A percentile compares a stretch with the other conserved stretches of the same genome.
Evolutionary conservation across 148 eudicot species (phyloP).

Genomic region (Suaeda aralocaspica): DNA sequence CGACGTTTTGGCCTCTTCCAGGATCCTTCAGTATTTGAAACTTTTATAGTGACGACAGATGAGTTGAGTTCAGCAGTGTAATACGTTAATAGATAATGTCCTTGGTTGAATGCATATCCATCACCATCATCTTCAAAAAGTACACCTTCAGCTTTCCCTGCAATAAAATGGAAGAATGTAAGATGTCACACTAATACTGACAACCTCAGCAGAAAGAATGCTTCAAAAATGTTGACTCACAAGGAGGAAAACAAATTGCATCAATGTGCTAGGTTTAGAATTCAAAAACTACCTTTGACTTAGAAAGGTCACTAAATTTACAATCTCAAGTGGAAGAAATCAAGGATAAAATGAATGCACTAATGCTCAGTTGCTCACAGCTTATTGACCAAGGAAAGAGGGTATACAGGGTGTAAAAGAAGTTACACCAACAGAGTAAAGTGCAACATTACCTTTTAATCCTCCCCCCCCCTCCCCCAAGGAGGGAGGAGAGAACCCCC

Average conservation of each 20-base stretch:
- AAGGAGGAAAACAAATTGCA: not conserved
- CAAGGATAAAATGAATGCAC: not conserved
- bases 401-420: not conserved
- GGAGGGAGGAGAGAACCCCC: too few relatives aligned
- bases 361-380: too few relatives aligned
- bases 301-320: not conserved
- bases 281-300: not conserved
- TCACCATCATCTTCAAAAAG: slow-evolving; percentile 97
- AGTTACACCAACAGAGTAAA: too few relatives aligned
- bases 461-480: too few relatives aligned
- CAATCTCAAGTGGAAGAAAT: not conserved
- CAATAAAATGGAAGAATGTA: slow-evolving; percentile 20
- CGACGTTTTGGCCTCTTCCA: slow-evolving; percentile 84
- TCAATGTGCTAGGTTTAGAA: not conserved
- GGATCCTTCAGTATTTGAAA: slow-evolving; percentile 69
- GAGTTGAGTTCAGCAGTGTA: slow-evolving; percentile 75
- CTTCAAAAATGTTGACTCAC: not conserved
- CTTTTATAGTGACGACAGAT: slow-evolving; percentile 64
- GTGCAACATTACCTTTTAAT: too few relatives aligned
- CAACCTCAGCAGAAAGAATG: not conserved
- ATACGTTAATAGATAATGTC: slow-evolving; percentile 71
- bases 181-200: slow-evolving; percentile 19
- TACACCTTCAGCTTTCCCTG: slow-evolving; percentile 92
- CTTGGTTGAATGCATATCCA: slow-evolving; percentile 80
- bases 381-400: not conserved